Percentiles rank a stretch among this genome's conserved stretches.
Evolutionary conservation across 768 basidiomycete genomes (phyloP).

Genomic region (Pseudohyphozyma bogoriensis): DNA sequence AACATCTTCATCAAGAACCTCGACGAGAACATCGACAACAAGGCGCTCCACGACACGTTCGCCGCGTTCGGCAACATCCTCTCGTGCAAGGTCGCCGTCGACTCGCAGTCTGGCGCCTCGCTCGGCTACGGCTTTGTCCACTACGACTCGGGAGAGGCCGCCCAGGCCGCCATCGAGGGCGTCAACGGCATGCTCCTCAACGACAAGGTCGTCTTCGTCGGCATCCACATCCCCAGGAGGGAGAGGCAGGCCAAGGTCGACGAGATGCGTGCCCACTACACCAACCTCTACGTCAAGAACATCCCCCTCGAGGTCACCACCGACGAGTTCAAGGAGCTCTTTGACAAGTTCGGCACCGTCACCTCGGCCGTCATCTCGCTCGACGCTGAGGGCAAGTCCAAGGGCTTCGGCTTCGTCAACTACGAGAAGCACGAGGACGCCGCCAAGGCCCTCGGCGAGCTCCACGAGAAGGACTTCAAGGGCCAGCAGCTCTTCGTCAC

Average conservation of each 20-base stretch:
- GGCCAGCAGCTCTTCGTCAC: conserved; percentile 89
- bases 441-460: conserved; percentile 71
- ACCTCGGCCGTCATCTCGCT: conserved; percentile 70
- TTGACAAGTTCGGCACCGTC: conserved; percentile 64
- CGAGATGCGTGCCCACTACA: conserved; percentile 93
- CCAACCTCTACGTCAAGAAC: conserved; percentile 98
- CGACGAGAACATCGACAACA: conserved; percentile 55
- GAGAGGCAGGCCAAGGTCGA: conserved; percentile 98
- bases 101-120: conserved; percentile 87
- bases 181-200: conserved; percentile 99
- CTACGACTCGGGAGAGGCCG: conserved; percentile 94
- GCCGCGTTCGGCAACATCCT: conserved; percentile 97
- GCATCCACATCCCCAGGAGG: conserved; percentile 93
- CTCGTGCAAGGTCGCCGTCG: conserved; percentile 97
- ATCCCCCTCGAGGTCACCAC: conserved; percentile 71
- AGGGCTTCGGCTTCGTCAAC: conserved; percentile 98
- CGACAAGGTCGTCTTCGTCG: conserved; percentile 99
- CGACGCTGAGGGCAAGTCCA: conserved; percentile 84
- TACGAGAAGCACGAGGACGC: conserved; percentile 87
- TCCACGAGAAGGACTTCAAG: conserved; percentile 73
- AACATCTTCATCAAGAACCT: conserved; percentile 99
- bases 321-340: conserved; percentile 76
- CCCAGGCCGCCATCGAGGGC: conserved; percentile 90
- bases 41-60: conserved; percentile 99
- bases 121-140: conserved; percentile 99